phyloP scores from a whole-genome alignment of 441 rosid species.

The Erysimum pusillum region DNA sequence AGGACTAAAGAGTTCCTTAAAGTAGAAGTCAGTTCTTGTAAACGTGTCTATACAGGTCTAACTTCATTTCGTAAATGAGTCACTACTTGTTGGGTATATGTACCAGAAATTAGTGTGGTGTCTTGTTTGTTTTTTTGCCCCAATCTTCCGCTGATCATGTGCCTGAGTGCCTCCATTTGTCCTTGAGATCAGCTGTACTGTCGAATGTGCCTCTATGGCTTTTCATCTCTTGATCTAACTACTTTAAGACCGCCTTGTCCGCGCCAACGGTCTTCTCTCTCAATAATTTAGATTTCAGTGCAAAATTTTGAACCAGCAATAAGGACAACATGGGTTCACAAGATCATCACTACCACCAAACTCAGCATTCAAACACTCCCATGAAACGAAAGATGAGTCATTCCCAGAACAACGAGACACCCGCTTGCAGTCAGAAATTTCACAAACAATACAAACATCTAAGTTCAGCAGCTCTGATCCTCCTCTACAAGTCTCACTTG shows the following conservation, averaged over 20 bases:
- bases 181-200: constrained; percentile 83
- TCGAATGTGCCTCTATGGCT: too few relatives aligned
- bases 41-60: background rate
- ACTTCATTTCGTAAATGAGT: constrained; percentile 34
- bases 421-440: background rate
- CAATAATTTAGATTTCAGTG: constrained; percentile 41
- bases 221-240: constrained; percentile 37
- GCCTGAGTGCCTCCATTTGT: constrained; percentile 83
- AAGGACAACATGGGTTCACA: constrained; percentile 60
- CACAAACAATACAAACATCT: constrained; percentile 52
- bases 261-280: constrained; percentile 49
- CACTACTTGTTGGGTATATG: constrained; percentile 3
- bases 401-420: constrained; percentile 53
- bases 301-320: constrained; percentile 57
- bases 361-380: constrained; percentile 28
- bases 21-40: constrained; percentile 10
- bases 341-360: constrained; percentile 44
- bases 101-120: background rate
- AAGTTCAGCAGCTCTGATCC: background rate
- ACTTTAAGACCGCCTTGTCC: constrained; percentile 48
- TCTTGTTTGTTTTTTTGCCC: background rate
- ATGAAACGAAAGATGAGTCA: too few relatives aligned
- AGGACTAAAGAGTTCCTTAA: background rate
- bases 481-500: background rate
- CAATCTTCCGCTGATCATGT: constrained; percentile 7